Evolutionary conservation across 345 rosid species (phyloP).

Genomic region (Syzygium oleosum): DNA sequence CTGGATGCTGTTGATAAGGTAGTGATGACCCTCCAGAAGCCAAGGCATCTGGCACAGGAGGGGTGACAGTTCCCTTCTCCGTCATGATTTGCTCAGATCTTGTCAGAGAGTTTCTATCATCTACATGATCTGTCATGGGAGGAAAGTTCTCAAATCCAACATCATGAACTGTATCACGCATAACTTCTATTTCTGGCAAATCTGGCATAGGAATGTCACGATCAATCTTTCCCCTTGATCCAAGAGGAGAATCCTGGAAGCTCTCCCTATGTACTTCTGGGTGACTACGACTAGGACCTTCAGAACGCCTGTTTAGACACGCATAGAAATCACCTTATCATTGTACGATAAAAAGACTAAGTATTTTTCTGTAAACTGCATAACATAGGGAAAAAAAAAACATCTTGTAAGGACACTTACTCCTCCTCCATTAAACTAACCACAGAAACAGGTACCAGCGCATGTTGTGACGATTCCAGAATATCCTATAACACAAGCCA

Average conservation of each 20-base stretch:
- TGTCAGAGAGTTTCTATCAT: slow-evolving; percentile 10
- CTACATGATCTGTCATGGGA: slow-evolving; percentile 11
- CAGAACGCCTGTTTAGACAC: background rate
- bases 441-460: background rate
- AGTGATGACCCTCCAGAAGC: slow-evolving; percentile 26
- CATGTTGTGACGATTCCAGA: background rate
- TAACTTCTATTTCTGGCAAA: slow-evolving; percentile 45
- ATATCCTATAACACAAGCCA: background rate
- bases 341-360: background rate
- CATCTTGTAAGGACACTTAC: background rate
- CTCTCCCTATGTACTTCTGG: slow-evolving; percentile 30
- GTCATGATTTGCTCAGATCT: slow-evolving; percentile 16
- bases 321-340: background rate
- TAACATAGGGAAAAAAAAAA: background rate
- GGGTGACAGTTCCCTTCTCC: slow-evolving; percentile 35
- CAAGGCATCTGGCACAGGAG: slow-evolving; percentile 24
- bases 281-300: background rate
- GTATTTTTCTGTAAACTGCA: background rate
- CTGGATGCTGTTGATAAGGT: slow-evolving; percentile 39
- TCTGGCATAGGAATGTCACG: slow-evolving; percentile 16
- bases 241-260: slow-evolving; percentile 1
- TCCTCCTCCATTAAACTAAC: background rate
- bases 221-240: slow-evolving; percentile 3
- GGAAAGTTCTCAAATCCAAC: slow-evolving; percentile 18
- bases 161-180: slow-evolving; percentile 43